Conservation (phyloP, 2,329 filamentous ascomycete genomes). For the Cercospora brassicicola region DNA sequence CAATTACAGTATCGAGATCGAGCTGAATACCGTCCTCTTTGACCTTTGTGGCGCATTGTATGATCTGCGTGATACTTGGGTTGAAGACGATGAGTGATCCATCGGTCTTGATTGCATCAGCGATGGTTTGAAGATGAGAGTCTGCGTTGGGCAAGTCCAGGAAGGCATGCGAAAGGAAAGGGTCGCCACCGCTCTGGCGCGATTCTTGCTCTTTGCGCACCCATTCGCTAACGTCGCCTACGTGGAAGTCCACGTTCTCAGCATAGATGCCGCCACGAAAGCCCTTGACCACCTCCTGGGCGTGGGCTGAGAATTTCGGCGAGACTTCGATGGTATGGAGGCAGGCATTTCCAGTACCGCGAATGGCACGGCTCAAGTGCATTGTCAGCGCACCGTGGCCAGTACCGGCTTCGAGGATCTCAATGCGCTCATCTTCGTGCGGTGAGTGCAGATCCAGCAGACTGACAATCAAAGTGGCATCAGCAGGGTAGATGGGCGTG, state of each 20-base stretch:
- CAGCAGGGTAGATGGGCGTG: conserved; percentile 76
- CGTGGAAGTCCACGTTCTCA: conserved; percentile 70
- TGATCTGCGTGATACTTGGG: conserved; percentile 77
- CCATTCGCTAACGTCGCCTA: conserved; percentile 65
- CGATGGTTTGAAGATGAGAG: conserved; percentile 51
- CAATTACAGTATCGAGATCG: conserved; percentile 59
- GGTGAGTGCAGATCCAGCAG: conserved; percentile 69
- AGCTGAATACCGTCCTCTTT: conserved; percentile 58
- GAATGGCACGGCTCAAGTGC: conserved; percentile 69
- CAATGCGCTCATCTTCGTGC: conserved; percentile 47
- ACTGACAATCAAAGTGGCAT: conserved; percentile 73
- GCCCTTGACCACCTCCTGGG: conserved; percentile 62
- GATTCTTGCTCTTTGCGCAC: conserved; percentile 54
- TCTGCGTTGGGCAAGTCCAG: conserved; percentile 71
- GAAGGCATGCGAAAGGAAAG: conserved; percentile 70
- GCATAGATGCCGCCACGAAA: conserved; percentile 72
- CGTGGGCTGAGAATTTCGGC: conserved; percentile 61
- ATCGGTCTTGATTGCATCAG: conserved; percentile 62
- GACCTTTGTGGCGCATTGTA: conserved; percentile 59
- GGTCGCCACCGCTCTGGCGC: conserved; percentile 41
- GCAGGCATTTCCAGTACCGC: conserved; percentile 57
- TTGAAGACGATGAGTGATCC: conserved; percentile 70
- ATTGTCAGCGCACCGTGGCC: conserved; percentile 80
- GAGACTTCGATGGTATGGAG: conserved; percentile 73
- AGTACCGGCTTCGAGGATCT: conserved; percentile 81